Evolutionary conservation across 192 early-diverging fungal genomes (phyloP), one percentile per base, ranked within the genome.

Genomic region (Coemansia sp.): DNA sequence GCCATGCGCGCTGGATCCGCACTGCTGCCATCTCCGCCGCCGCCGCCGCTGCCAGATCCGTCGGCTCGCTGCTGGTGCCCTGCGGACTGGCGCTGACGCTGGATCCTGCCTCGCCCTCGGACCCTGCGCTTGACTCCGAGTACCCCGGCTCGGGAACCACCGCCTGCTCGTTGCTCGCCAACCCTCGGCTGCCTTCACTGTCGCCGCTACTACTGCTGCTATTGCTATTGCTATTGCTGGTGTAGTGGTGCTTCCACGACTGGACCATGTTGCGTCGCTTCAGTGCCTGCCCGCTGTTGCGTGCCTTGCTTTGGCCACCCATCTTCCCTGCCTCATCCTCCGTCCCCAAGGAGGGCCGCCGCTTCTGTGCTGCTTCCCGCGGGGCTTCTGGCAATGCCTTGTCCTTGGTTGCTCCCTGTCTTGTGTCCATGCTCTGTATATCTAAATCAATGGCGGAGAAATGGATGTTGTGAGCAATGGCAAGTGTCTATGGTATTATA

Each of bases 1-100:
- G 69, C 78, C 78, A 80, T 60, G 57, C 64, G 42, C 64, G 78
- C 63, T 75, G 78, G 19, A 80, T 80, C 37, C 56, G 39, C 19
- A 37, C 20, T 19, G 78, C 73, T 49, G 69, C 65, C n/a, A 48
- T 48, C 63, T 64, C 63, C 46, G 19, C 22, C 37, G 45, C 50
- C 13, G 37, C 38, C 12, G 37, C 63, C 7, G 63, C 17, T 51
- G 63, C 22, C 63, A 49, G 8, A 51, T 39, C 65, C 10, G 38
- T 38, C 16, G 51, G 51, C 25, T 32, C 32, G 32, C 20, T 54
- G 8, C 13, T 22, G 12, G 51, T 10, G 1, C 9, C 51, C 14
- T 54, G 51, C 22, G 51, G 51, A 22, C 51, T 54, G 51, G 51
- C 20, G 3, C 20, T 25, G 8, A 9, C 51, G 4, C 51, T 54